Conservation (phyloP, 208 protist genomes). For the Crithidia brevicula region DNA sequence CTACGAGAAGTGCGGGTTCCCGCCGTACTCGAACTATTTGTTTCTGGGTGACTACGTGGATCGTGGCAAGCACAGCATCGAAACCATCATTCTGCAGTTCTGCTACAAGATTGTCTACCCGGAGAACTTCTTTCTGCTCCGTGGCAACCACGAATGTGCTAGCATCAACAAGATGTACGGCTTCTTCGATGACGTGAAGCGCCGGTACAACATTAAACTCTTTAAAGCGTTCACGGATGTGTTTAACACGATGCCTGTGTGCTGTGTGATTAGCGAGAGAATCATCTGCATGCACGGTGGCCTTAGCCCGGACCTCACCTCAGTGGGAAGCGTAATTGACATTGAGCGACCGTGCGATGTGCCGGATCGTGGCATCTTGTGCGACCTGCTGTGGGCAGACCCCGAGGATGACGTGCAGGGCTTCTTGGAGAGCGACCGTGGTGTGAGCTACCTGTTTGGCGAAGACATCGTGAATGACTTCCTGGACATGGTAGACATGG, state of each 20-base stretch:
- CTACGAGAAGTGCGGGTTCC: constrained; percentile 99
- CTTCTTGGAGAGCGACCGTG: constrained; percentile 98
- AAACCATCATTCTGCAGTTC: constrained; percentile 92
- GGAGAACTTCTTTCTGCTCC: constrained; percentile 98
- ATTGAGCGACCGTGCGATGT: constrained; percentile 98
- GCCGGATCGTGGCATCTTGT: constrained; percentile 99
- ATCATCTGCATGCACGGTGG: constrained; percentile 99
- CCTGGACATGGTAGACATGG: constrained; percentile 98
- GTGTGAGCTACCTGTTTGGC: constrained; percentile 99
- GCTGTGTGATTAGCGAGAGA: constrained; percentile 98
- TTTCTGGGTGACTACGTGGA: constrained; percentile 99
- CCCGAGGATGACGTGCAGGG: constrained; percentile 93
- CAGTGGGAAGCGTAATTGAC: constrained; percentile 93
- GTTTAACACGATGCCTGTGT: constrained; percentile 99
- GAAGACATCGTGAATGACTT: constrained; percentile 98
- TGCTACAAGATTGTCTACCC: constrained; percentile 98
- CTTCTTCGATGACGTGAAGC: constrained; percentile 98
- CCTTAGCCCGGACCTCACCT: constrained; percentile 96
- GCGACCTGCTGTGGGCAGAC: constrained; percentile 99
- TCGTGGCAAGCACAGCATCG: constrained; percentile 96
- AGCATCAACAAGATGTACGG: constrained; percentile 99
- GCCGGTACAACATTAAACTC: constrained; percentile 95
- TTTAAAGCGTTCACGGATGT: constrained; percentile 99
- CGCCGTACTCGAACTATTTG: constrained; percentile 99
- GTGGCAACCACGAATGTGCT: constrained; percentile 99